Evolutionary conservation across 768 basidiomycete species (phyloP).

Genomic region (Termitomyces sp.): DNA sequence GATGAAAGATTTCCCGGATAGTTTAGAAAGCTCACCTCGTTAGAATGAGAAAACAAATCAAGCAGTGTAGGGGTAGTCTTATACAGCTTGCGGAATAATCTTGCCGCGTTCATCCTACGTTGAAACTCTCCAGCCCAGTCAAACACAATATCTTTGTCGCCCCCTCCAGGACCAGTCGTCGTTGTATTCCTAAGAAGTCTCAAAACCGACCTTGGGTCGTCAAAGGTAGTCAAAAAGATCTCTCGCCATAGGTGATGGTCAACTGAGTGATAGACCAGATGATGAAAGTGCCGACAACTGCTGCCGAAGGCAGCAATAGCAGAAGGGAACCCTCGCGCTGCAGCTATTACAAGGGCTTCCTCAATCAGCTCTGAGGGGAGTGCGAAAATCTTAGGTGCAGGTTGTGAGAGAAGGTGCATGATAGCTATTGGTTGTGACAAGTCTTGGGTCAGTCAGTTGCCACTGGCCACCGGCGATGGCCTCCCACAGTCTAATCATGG

Average conservation of each 20-base stretch:
- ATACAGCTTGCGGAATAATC: constrained; percentile 6
- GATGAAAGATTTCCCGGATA: background rate
- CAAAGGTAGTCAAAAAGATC: constrained; percentile 45
- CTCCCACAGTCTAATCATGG: no score
- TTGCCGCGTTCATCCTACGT: constrained; percentile 13
- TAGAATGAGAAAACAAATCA: constrained; percentile 3
- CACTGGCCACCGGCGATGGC: no score
- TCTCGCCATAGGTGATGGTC: constrained; percentile 39
- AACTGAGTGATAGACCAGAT: constrained; percentile 8
- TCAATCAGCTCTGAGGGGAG: constrained; percentile 18
- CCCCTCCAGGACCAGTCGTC: constrained; percentile 2
- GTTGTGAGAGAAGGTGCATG: constrained; percentile 6
- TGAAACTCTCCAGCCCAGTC: constrained; percentile 20
- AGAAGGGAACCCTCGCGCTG: constrained; percentile 11
- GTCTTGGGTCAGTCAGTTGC: no score
- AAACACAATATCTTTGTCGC: constrained; percentile 1
- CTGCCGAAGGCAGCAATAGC: constrained; percentile 13
- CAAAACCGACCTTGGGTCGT: constrained; percentile 38
- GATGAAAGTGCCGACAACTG: constrained; percentile 15
- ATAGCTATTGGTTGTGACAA: background rate
- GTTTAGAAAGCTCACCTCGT: background rate
- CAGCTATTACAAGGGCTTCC: constrained; percentile 12
- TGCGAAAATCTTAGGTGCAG: constrained; percentile 8
- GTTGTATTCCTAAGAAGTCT: constrained; percentile 2
- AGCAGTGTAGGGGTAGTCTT: background rate